A percentile compares a stretch with the other conserved stretches of the same genome.
Conservation (phyloP, 1,284 basidiomycete genomes). For the Sutorius eximius region DNA sequence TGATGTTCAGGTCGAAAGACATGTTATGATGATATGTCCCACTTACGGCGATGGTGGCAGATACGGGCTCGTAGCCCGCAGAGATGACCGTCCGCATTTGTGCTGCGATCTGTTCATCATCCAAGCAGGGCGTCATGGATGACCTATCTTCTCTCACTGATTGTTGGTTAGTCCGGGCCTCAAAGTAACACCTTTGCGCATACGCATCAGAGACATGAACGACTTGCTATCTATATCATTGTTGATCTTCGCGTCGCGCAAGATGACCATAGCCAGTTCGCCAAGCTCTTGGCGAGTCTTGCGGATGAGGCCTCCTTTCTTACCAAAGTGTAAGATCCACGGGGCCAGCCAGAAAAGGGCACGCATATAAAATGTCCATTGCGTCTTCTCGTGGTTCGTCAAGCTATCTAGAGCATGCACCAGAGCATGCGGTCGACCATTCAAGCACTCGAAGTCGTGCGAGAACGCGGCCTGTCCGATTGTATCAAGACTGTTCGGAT, state of each 20-base stretch:
- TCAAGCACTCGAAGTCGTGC: conserved; percentile 53
- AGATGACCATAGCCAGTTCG: conserved; percentile 48
- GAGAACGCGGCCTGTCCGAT: conserved; percentile 57
- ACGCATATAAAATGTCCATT: conserved; percentile 61
- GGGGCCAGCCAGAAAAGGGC: conserved; percentile 61
- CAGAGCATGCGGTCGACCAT: conserved; percentile 45
- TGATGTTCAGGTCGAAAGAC: conserved; percentile 3
- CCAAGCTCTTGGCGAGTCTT: conserved; percentile 51
- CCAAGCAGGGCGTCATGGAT: conserved; percentile 36
- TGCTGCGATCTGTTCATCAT: conserved; percentile 51
- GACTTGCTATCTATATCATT: conserved; percentile 45
- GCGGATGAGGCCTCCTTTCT: conserved; percentile 57
- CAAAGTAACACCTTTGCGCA: conserved; percentile 17
- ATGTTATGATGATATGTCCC: conserved; percentile 1
- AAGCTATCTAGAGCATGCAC: conserved; percentile 53
- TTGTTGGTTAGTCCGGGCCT: conserved; percentile 4
- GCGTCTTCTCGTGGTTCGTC: conserved; percentile 56
- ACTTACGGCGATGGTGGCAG: conserved; percentile 51
- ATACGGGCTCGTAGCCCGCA: conserved; percentile 64
- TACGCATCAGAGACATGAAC: conserved; percentile 53
- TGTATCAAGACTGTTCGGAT: conserved; percentile 47
- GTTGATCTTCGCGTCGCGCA: conserved; percentile 48
- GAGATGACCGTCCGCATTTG: conserved; percentile 63
- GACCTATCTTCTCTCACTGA: conserved; percentile 45
- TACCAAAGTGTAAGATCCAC: conserved; percentile 50